A percentile compares a stretch with the other conserved stretches of the same genome.
phyloP scores from a whole-genome alignment of 257 asterid species.

The Przewalskia tangutica region DNA sequence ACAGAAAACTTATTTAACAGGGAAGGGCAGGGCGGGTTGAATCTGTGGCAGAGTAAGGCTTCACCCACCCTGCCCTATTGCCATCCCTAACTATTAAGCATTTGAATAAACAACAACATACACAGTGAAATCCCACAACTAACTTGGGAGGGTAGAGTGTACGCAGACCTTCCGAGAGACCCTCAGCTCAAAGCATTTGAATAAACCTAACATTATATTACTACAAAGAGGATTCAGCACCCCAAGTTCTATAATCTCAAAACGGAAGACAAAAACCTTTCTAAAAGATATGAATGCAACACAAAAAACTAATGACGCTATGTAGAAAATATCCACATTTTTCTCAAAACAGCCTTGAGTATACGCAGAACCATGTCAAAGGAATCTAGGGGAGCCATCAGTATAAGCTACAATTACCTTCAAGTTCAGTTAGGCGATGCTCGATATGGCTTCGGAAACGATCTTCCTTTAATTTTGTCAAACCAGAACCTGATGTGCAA shows the following conservation, averaged over 20 bases:
- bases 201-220: background rate
- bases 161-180: too few relatives aligned
- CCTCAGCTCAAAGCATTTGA: background rate
- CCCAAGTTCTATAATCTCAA: background rate
- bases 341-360: background rate
- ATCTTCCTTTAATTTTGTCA: conserved; percentile 50
- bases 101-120: background rate
- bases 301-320: background rate
- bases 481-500: conserved; percentile 51
- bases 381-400: background rate
- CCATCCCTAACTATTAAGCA: background rate
- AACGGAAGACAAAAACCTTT: background rate
- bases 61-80: background rate
- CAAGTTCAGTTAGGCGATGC: conserved; percentile 71
- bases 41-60: background rate
- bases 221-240: background rate
- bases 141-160: too few relatives aligned
- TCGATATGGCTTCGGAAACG: conserved; percentile 57
- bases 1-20: too few relatives aligned
- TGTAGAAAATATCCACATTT: background rate
- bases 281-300: background rate
- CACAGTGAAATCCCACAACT: too few relatives aligned
- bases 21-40: background rate
- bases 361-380: background rate
- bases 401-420: conserved; percentile 44